Conservation (phyloP, 306 rosid genomes). For the Hippophae rhamnoides region DNA sequence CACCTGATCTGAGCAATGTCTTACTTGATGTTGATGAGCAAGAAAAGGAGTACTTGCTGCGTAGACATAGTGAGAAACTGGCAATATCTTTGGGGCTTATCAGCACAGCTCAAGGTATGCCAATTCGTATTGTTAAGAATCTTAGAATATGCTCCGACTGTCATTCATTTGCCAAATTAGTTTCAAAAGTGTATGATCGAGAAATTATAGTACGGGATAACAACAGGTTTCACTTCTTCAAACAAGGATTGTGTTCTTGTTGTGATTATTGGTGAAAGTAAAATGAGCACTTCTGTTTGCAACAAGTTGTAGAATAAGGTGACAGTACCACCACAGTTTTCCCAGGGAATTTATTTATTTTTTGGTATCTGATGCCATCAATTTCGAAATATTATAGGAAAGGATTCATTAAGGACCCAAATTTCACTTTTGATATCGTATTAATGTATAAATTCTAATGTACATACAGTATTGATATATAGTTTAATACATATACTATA, state of each 20-base stretch:
- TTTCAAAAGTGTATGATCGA: slow-evolving; percentile 44
- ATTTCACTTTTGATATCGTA: no score
- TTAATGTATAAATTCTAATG: no score
- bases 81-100: slow-evolving; percentile 73
- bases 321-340: no score
- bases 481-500: no score
- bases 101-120: slow-evolving; percentile 29
- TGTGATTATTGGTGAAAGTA: slow-evolving; percentile 51
- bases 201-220: slow-evolving; percentile 58
- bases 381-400: no score
- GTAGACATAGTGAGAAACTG: slow-evolving; percentile 65
- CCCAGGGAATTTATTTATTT: no score
- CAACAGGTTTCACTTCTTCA: slow-evolving; percentile 58
- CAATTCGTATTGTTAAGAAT: slow-evolving; percentile 64
- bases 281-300: no score
- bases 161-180: slow-evolving; percentile 59
- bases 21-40: slow-evolving; percentile 57
- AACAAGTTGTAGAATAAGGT: no score
- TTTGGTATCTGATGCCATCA: no score
- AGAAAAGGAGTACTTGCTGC: slow-evolving; percentile 55
- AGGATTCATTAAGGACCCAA: no score
- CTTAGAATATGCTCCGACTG: slow-evolving; percentile 75
- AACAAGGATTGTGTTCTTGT: slow-evolving; percentile 60
- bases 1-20: slow-evolving; percentile 66
- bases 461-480: no score